Evolutionary conservation across 345 rosid genomes (phyloP), one percentile per base, ranked within the genome.

Genomic region (Aegle marmelos): DNA sequence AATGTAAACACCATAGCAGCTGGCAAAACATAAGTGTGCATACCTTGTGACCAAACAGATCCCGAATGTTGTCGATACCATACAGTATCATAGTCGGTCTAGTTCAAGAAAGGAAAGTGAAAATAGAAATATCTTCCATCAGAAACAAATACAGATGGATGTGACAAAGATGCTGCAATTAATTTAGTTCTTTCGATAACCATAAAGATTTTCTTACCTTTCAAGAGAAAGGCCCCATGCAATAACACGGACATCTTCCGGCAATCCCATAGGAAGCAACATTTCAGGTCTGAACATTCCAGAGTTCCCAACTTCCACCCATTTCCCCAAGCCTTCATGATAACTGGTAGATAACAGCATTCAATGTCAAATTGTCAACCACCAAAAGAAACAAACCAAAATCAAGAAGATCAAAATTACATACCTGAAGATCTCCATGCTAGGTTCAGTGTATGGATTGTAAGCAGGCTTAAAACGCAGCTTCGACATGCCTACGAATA

Each of bases 171-270:
- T 16, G 17, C 17, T 72, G 54, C 56, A 73, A 39, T 25, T 2
- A 39, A 7, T 30, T 74, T 28, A 28, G 6, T 27, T 75, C 6
- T 24, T 24, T 2, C 14, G 25, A 73, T 9, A 67, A 64, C 10
- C 28, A n/a, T 27, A 7, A 17, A 27, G 30, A 19, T 27, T 10
- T 61, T 56, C 77, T 79, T 86, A 96, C 99, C 99, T 94, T 87
- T 94, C 99, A 48, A 96, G 98, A 25, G 97, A 94, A 75, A 96
- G 97, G 53, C 98, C 98, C 97, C 99, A 94, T 48, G 99, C 98
- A 70, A 94, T 91, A 30, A 94, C 97, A 27, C 87, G 86, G 45
- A 92, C 92, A 80, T 95, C 99, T 79, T 95, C 95, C 4, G 97
- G 94, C 53, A 95, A 86, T 77, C 98, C 99, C 99, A 95, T 94